Base-by-base conservation (phyloP, 2,329 filamentous ascomycete species). In the Emergomyces orientalis region DNA sequence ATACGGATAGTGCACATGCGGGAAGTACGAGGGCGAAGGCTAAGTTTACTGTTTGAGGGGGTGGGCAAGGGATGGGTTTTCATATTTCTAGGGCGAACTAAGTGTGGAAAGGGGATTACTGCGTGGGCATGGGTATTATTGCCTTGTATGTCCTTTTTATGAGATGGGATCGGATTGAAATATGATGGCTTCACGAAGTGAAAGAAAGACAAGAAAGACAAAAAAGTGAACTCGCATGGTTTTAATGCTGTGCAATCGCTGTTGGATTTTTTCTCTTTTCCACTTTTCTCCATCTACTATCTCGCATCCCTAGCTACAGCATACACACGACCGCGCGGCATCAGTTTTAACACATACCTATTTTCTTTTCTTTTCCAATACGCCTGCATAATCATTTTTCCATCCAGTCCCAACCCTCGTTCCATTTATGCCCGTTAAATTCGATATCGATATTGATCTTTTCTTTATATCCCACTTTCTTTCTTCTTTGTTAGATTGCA, bases 21-120 rank as follows among this genome's bases (percentile, higher is more conserved):
- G 94, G 94, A 69, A 97, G 92, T 79, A 96, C 91, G 64, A 87
- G 95, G 71, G 94, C 94, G 63, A 97, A 95, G 84, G 90, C 94
- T 71, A 99, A 97, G 83, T 90, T 91, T 77, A 82, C 84, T 59
- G 91, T 91, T 72, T 97, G 88, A 81, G 60, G 49, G 49, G 54
- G 14, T 19, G 51, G 9, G 0, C 8, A 19, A 2, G 51, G 27
- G 14, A 54, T 14, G 45, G 45, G 22, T 49, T 27, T 49, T 49
- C 25, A 25, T 49, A 14, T 49, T 27, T 49, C 45, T 14, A 9
- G 45, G 45, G 22, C 22, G 22, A 27, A 27, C n/a, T 49, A 9
- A 25, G 9, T 25, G 11, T 25, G 11, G 56, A 61, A 27, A 51
- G n/a, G 37, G 39, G 37, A 45, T 57, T 51, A 59, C 45, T 49